Evolutionary conservation across 306 rosid genomes (phyloP).

Genomic region (Fragaria nilgerrensis): DNA sequence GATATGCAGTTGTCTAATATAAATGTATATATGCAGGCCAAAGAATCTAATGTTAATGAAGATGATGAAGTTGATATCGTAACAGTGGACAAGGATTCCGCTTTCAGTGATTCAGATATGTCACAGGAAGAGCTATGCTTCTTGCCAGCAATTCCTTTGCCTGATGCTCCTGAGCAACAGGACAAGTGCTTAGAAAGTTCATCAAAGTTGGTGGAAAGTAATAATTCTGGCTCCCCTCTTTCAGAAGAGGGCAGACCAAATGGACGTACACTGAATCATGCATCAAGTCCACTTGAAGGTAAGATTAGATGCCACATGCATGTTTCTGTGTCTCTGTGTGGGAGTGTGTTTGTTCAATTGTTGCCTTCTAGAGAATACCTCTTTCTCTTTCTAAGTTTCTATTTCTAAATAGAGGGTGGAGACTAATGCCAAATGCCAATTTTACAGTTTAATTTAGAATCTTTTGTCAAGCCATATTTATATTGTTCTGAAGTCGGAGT

Average conservation of each 20-base stretch:
- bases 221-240: slow-evolving; percentile 85
- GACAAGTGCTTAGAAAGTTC: slow-evolving; percentile 71
- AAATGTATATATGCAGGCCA: slow-evolving; percentile 25
- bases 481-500: background rate
- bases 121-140: slow-evolving; percentile 84
- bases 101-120: slow-evolving; percentile 90
- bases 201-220: slow-evolving; percentile 67
- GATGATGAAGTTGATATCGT: slow-evolving; percentile 87
- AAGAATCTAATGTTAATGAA: slow-evolving; percentile 74
- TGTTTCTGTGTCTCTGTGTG: background rate
- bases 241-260: slow-evolving; percentile 85
- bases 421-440: no score
- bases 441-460: no score
- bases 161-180: slow-evolving; percentile 61
- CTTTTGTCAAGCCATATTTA: background rate
- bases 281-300: slow-evolving; percentile 89
- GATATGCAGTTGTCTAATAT: slow-evolving; percentile 3
- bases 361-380: background rate
- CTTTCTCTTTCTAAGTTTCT: background rate
- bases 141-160: slow-evolving; percentile 81
- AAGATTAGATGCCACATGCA: background rate
- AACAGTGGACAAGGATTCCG: slow-evolving; percentile 68
- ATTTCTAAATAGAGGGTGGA: no score
- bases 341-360: background rate
- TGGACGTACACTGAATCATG: slow-evolving; percentile 60